Conservation (phyloP, 306 rosid species). For the Carpinus fangiana region DNA sequence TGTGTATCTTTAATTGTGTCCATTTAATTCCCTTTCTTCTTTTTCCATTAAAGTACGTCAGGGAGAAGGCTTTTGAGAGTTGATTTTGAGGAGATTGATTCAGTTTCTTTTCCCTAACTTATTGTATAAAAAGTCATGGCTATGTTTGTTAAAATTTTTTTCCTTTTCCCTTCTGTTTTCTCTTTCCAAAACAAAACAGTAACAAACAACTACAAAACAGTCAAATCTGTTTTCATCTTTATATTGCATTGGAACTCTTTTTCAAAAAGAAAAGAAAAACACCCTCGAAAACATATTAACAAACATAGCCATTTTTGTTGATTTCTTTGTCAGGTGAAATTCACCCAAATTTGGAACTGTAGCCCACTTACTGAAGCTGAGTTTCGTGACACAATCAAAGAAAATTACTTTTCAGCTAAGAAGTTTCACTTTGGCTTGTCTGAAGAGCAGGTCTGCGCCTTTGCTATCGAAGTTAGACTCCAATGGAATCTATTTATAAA, state of each 20-base stretch:
- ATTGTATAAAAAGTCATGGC: too few species aligned
- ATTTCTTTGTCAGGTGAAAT: constrained; percentile 45
- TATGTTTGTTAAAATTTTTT: too few species aligned
- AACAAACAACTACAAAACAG: too few species aligned
- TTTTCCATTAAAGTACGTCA: neutral
- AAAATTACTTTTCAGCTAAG: constrained; percentile 47
- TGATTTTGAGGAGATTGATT: neutral
- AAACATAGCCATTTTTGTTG: neutral
- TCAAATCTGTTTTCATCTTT: too few species aligned
- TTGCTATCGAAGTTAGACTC: constrained; percentile 20
- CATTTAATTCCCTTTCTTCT: neutral
- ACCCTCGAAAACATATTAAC: too few species aligned
- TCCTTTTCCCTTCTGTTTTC: too few species aligned
- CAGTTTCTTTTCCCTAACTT: neutral
- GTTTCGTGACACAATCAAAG: constrained; percentile 48
- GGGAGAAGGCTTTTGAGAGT: neutral
- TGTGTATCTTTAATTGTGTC: neutral
- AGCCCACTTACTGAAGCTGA: constrained; percentile 49
- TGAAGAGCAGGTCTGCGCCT: constrained; percentile 54
- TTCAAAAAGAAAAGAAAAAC: too few species aligned
- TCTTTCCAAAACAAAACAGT: too few species aligned
- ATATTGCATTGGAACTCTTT: too few species aligned
- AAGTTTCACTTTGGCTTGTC: constrained; percentile 69
- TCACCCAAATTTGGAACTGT: constrained; percentile 50
- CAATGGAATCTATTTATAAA: neutral